These are phyloP conservation scores for Trifolium subterraneum DNA, from an alignment of 306 rosid species.

Conservation along the genomic window DNA sequence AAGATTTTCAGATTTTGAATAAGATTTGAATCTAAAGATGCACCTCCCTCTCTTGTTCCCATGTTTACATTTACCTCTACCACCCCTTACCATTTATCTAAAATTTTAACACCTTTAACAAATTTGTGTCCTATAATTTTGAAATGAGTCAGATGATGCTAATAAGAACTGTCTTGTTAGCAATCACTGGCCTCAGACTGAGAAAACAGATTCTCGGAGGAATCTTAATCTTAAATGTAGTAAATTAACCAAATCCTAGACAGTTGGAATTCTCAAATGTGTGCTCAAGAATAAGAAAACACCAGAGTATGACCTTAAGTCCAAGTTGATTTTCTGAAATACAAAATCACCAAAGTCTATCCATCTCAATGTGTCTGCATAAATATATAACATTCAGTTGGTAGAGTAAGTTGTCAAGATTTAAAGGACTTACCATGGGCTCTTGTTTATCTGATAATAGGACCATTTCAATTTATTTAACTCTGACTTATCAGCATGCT, in stretches of 20 bases:
- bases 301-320: not conserved
- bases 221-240: constrained; percentile 21
- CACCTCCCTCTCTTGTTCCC: constrained; percentile 68
- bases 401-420: constrained; percentile 18
- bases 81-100: constrained; percentile 58
- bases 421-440: constrained; percentile 79
- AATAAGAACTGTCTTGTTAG: not conserved
- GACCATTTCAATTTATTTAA: constrained; percentile 87
- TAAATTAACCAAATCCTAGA: constrained; percentile 23
- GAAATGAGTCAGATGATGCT: not conserved
- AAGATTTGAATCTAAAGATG: constrained; percentile 60
- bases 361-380: not conserved
- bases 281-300: constrained; percentile 9
- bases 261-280: constrained; percentile 17
- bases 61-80: constrained; percentile 73
- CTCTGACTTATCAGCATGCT: constrained; percentile 71
- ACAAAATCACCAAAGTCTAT: not conserved
- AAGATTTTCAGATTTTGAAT: constrained; percentile 74
- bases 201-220: not conserved
- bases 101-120: constrained; percentile 62
- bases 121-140: too few relatives aligned
- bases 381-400: constrained; percentile 1
- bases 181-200: constrained; percentile 7
- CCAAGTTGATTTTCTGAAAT: constrained; percentile 25
- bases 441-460: constrained; percentile 79